Base-by-base conservation (phyloP, 2,329 filamentous ascomycete genomes). In the Pestalotiopsis fici region DNA sequence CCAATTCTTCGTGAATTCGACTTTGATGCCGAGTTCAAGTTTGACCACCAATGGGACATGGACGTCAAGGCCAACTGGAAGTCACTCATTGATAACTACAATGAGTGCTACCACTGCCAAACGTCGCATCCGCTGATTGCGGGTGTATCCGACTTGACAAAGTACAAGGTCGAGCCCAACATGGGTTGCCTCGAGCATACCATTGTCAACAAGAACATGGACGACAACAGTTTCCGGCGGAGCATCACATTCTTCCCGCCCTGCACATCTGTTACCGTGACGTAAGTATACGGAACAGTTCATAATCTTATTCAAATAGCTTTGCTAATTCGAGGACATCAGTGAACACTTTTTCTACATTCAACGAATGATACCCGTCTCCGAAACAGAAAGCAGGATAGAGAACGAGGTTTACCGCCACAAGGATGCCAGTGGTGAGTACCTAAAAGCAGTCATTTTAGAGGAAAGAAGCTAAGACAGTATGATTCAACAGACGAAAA, bases 51-150 rank as follows among this genome's bases (percentile, higher is more conserved):
- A 37, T 89, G 86, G 85, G 82, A 87, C 70, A 84, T 87, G 82
- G 83, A 87, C 61, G 84, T 83, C 0, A 81, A 83, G 37, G 87
- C 84, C 74, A 89, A 89, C 78, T 89, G 87, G 87, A 89, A 89
- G 78, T 84, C 86, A 27, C 75, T 88, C 37, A 83, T 84, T 15
- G 88, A 90, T 74, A 90, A 90, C 79, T 91, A 89, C 80, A 91
- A 91, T 74, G 88, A 88, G 74, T 90, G 88, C 74, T 91, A 90
- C 71, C 88, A 90, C 79, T 90, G 87, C 79, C 83, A 84, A 63
- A 86, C 84, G 0, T 84, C 87, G 2, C 87, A 90, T 71, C 87
- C 88, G 2, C 86, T 88, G 67, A 85, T 89, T 37, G 81, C 85
- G 4, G 79, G 81, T 55, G 81, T 90, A n/a, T 83, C 87, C 57